These are phyloP conservation scores for Saccharomycopsis capsularis DNA, from an alignment of 805 yeast genomes.

Conservation along the genomic window DNA sequence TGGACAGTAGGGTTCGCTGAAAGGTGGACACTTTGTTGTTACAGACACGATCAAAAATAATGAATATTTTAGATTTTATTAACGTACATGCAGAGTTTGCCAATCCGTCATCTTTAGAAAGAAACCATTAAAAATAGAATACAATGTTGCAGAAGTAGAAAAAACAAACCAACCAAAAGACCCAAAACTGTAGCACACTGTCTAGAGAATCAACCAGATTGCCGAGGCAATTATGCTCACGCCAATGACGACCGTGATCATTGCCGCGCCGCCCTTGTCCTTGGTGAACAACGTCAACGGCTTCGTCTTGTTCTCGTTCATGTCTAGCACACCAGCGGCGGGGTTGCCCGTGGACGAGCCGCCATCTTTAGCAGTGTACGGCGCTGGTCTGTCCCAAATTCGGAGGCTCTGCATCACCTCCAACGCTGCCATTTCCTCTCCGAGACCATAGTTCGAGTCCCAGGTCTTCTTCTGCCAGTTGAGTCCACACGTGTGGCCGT, in stretches of 20 bases:
- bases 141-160: no score
- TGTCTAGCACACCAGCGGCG: conserved; percentile 54
- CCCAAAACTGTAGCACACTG: no score
- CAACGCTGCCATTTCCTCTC: conserved; percentile 85
- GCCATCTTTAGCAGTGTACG: conserved; percentile 57
- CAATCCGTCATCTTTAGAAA: no score
- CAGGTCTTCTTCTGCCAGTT: conserved; percentile 65
- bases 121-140: no score
- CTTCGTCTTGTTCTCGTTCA: conserved; percentile 30
- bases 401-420: conserved; percentile 48
- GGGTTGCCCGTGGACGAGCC: conserved; percentile 65
- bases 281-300: conserved; percentile 39
- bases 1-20: no score
- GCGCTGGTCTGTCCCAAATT: conserved; percentile 39
- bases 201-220: conserved; percentile 38
- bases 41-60: no score
- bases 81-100: no score
- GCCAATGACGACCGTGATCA: conserved; percentile 54
- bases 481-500: conserved; percentile 83
- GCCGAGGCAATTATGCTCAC: conserved; percentile 36
- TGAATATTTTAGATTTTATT: no score
- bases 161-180: no score
- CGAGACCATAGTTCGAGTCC: conserved; percentile 76
- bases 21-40: no score
- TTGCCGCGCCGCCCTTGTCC: conserved; percentile 62